phyloP scores from a whole-genome alignment of 1,284 basidiomycete genomes.

The Exobasidium rhododendri region DNA sequence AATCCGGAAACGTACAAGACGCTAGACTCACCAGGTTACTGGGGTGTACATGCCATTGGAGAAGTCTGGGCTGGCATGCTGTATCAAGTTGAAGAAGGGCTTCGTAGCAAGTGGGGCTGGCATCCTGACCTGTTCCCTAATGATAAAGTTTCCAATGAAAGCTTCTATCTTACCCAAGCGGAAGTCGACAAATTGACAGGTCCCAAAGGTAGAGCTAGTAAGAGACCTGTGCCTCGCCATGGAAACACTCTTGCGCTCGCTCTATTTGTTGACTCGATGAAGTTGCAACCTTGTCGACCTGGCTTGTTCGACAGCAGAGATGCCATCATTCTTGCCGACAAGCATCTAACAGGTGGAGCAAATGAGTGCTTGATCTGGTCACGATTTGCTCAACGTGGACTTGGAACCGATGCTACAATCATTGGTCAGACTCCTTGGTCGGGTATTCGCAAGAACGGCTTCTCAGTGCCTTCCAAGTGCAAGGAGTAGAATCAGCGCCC shows the following conservation, averaged over 20 bases:
- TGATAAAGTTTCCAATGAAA: slow-evolving; percentile 23
- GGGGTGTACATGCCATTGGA: slow-evolving; percentile 71
- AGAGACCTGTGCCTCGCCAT: slow-evolving; percentile 76
- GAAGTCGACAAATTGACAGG: slow-evolving; percentile 57
- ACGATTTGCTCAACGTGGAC: slow-evolving; percentile 76
- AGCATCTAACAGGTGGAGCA: slow-evolving; percentile 82
- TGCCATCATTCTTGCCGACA: slow-evolving; percentile 89
- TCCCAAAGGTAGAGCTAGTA: slow-evolving; percentile 58
- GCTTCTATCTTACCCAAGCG: slow-evolving; percentile 57
- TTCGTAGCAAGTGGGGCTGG: slow-evolving; percentile 41
- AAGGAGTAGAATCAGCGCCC: slow-evolving; percentile 20
- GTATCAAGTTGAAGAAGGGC: slow-evolving; percentile 60
- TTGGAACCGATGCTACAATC: slow-evolving; percentile 55
- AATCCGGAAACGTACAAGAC: slow-evolving; percentile 94
- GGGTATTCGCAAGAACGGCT: slow-evolving; percentile 63
- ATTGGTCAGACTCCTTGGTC: slow-evolving; percentile 84
- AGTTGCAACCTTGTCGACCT: slow-evolving; percentile 86
- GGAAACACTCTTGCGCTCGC: slow-evolving; percentile 85
- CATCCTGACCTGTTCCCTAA: slow-evolving; percentile 35
- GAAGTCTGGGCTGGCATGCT: slow-evolving; percentile 96
- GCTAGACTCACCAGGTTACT: slow-evolving; percentile 78
- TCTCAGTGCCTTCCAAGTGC: slow-evolving; percentile 57
- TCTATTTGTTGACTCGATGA: slow-evolving; percentile 87
- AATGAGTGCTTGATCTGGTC: slow-evolving; percentile 87
- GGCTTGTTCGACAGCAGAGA: slow-evolving; percentile 85